phyloP scores from a whole-genome alignment of 805 yeast genomes.

The Maudiozyma turicensis region DNA sequence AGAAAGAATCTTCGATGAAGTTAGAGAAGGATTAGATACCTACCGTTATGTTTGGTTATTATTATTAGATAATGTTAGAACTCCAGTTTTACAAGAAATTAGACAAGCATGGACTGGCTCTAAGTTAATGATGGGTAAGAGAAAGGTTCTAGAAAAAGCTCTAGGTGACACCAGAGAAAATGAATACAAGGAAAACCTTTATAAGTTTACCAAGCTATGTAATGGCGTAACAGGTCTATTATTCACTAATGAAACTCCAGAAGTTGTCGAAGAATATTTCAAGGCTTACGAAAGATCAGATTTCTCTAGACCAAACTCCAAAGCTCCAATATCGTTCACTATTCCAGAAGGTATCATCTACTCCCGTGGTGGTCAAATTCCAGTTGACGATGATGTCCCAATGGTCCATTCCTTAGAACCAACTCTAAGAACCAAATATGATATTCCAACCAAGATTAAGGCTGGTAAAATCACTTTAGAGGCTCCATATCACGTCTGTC shows the following conservation, averaged over 20 bases:
- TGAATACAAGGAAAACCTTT: conserved; percentile 81
- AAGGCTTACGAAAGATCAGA: conserved; percentile 68
- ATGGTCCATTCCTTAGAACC: conserved; percentile 94
- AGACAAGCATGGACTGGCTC: conserved; percentile 91
- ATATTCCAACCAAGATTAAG: conserved; percentile 84
- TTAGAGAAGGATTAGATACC: conserved; percentile 70
- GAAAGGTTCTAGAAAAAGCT: conserved; percentile 87
- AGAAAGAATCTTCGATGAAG: conserved; percentile 82
- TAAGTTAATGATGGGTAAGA: conserved; percentile 80
- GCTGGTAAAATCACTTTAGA: conserved; percentile 77
- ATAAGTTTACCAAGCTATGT: conserved; percentile 51
- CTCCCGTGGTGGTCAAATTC: conserved; percentile 90
- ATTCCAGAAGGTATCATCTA: conserved; percentile 87
- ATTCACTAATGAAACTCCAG: conserved; percentile 81
- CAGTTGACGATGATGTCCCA: conserved; percentile 89
- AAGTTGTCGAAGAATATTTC: conserved; percentile 86
- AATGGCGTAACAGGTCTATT: conserved; percentile 79
- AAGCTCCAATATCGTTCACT: conserved; percentile 71
- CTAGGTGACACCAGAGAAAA: conserved; percentile 80
- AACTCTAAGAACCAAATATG: conserved; percentile 77
- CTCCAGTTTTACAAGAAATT: conserved; percentile 88
- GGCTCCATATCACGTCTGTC: conserved; percentile 72
- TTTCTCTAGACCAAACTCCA: conserved; percentile 82
- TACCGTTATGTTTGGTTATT: conserved; percentile 78
- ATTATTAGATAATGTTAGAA: conserved; percentile 83